phyloP scores from a whole-genome alignment of 108 stramenopile genomes.

The Epithemia pelagica region DNA sequence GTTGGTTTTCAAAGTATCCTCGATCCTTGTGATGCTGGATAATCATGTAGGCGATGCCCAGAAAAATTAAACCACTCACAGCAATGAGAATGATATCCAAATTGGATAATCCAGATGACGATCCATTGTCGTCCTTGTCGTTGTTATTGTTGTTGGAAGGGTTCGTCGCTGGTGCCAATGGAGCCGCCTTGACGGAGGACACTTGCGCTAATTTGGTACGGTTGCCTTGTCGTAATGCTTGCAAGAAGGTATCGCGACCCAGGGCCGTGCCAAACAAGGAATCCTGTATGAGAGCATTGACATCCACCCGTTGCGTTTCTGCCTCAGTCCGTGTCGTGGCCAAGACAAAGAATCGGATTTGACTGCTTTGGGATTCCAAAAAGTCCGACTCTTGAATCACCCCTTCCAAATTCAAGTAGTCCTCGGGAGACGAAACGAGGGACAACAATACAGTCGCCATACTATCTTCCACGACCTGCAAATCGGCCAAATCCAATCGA shows the following conservation, averaged over 20 bases:
- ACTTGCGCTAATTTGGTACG: slow-evolving; percentile 6
- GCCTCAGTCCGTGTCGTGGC: neutral
- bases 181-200: slow-evolving; percentile 3
- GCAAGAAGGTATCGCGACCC: slow-evolving; percentile 9
- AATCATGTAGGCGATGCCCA: slow-evolving; percentile 23
- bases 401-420: slow-evolving; percentile 3
- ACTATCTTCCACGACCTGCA: slow-evolving; percentile 1
- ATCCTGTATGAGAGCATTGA: neutral
- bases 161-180: slow-evolving; percentile 10
- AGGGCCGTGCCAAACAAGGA: neutral
- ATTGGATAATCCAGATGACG: slow-evolving; percentile 10
- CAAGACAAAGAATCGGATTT: slow-evolving; percentile 2
- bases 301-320: neutral
- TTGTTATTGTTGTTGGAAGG: neutral
- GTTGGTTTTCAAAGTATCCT: slow-evolving; percentile 12
- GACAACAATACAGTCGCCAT: slow-evolving; percentile 1
- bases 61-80: slow-evolving; percentile 21
- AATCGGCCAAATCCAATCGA: slow-evolving; percentile 4
- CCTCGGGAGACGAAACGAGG: neutral
- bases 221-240: neutral
- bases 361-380: neutral
- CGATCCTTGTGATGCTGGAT: slow-evolving; percentile 19
- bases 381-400: slow-evolving; percentile 5
- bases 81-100: slow-evolving; percentile 31
- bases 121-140: neutral